phyloP scores from a whole-genome alignment of 176 grass and related monocot species.

The Aegilops umbellulata region DNA sequence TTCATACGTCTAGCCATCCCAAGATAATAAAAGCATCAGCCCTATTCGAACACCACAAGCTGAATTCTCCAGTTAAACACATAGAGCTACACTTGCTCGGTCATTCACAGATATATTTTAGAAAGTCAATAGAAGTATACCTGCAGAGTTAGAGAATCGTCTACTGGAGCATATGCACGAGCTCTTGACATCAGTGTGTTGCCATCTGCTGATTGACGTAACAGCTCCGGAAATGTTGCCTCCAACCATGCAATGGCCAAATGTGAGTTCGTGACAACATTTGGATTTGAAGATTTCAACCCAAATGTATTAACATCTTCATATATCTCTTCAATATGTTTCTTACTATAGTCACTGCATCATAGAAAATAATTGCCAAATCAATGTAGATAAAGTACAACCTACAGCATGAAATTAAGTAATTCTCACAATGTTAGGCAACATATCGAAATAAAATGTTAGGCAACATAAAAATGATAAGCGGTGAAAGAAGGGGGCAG shows the following conservation, averaged over 20 bases:
- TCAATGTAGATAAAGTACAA: background rate
- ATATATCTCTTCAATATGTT: constrained; percentile 79
- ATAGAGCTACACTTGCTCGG: background rate
- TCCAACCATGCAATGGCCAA: constrained; percentile 89
- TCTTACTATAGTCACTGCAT: constrained; percentile 65
- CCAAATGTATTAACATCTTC: constrained; percentile 82
- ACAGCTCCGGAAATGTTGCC: constrained; percentile 84
- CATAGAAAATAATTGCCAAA: constrained; percentile 21
- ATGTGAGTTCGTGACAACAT: constrained; percentile 66
- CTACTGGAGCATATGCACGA: constrained; percentile 71
- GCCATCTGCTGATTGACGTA: constrained; percentile 49
- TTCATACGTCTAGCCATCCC: background rate
- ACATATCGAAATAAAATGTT: background rate
- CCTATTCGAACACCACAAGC: background rate
- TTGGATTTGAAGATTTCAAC: constrained; percentile 67
- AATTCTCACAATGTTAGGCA: constrained; percentile 21
- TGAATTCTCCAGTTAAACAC: constrained; percentile 6
- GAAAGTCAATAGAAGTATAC: constrained; percentile 36
- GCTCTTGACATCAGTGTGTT: constrained; percentile 55
- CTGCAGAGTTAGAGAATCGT: constrained; percentile 89
- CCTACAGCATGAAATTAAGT: background rate
- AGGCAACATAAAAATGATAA: constrained; percentile 8
- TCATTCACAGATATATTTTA: constrained; percentile 9
- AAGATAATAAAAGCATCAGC: constrained; percentile 4
- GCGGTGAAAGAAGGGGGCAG: background rate